Conservation (phyloP, 2,329 filamentous ascomycete species). For the Aureobasidium melanogenum region DNA sequence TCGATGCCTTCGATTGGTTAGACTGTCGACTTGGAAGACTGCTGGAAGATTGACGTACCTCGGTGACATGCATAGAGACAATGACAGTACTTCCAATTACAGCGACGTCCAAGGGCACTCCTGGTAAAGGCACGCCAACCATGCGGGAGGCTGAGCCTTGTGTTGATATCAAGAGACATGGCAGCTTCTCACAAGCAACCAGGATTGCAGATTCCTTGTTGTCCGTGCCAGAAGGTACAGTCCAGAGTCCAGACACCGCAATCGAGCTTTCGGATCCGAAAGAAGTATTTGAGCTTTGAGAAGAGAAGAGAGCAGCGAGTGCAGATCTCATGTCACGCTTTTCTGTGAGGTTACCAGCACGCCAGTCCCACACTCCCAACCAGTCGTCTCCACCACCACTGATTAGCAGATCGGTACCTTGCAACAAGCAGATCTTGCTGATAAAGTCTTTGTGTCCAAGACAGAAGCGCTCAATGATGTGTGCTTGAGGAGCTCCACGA, state of each 20-base stretch:
- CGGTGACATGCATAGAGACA: constrained; percentile 10
- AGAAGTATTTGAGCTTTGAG: constrained; percentile 10
- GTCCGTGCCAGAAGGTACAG: constrained; percentile 15
- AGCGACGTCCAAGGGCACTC: constrained; percentile 53
- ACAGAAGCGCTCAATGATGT: constrained; percentile 84
- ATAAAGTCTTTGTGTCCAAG: constrained; percentile 83
- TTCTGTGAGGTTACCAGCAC: constrained; percentile 43
- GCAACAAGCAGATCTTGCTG: constrained; percentile 59
- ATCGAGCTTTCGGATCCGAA: constrained; percentile 17
- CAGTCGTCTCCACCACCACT: constrained; percentile 81
- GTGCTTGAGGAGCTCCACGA: constrained; percentile 68
- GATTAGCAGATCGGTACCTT: constrained; percentile 56
- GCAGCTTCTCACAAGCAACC: constrained; percentile 37
- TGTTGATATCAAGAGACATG: constrained; percentile 56
- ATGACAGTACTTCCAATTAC: constrained; percentile 22
- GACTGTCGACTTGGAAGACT: not conserved
- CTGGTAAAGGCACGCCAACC: constrained; percentile 17
- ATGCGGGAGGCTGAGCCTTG: not conserved
- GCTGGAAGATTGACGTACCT: not conserved
- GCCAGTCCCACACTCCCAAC: constrained; percentile 79
- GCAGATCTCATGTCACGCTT: constrained; percentile 41
- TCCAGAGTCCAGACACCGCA: constrained; percentile 46
- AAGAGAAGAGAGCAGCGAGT: constrained; percentile 9
- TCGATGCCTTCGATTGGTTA: not conserved
- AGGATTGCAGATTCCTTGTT: constrained; percentile 21